A percentile compares a stretch with the other conserved stretches of the same genome.
phyloP scores from a whole-genome alignment of 2,329 filamentous ascomycete species.

The Colletotrichum ledebouriae region DNA sequence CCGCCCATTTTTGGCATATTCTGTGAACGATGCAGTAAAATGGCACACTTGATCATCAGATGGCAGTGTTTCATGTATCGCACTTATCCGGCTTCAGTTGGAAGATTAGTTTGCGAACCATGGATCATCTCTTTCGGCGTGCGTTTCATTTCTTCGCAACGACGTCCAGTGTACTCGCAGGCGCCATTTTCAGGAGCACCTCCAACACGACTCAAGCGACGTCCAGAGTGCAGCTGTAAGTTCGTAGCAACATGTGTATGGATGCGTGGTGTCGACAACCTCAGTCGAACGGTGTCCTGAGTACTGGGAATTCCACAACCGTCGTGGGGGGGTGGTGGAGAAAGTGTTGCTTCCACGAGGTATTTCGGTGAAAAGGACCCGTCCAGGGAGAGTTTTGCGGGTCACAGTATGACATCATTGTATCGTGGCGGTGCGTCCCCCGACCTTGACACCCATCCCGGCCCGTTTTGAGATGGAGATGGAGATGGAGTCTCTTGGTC shows the following conservation, averaged over 20 bases:
- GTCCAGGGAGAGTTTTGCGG: constrained; percentile 2
- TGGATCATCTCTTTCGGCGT: constrained; percentile 19
- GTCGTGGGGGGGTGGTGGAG: constrained; percentile 29
- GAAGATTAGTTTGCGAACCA: constrained; percentile 9
- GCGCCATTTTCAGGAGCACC: neutral
- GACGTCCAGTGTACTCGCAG: neutral
- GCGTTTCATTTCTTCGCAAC: constrained; percentile 27
- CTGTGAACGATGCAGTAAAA: constrained; percentile 14
- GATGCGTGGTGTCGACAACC: neutral
- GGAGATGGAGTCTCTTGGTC: constrained; percentile 11
- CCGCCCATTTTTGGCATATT: constrained; percentile 18
- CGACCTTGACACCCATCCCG: constrained; percentile 24
- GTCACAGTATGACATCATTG: constrained; percentile 37
- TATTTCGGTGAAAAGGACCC: constrained; percentile 28
- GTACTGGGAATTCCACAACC: no score
- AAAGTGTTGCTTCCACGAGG: constrained; percentile 14
- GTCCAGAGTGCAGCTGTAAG: constrained; percentile 1
- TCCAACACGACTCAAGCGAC: constrained; percentile 21
- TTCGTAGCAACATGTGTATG: constrained; percentile 7
- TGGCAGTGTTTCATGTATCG: constrained; percentile 29
- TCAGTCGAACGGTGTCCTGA: neutral
- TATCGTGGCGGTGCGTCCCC: constrained; percentile 35
- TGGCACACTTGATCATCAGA: constrained; percentile 26
- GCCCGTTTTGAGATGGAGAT: constrained; percentile 27
- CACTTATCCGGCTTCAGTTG: neutral